Percentiles rank a stretch among this genome's conserved stretches.
Evolutionary conservation across 108 stramenopile genomes (phyloP).

Genomic region (Skeletonema marinoi): DNA sequence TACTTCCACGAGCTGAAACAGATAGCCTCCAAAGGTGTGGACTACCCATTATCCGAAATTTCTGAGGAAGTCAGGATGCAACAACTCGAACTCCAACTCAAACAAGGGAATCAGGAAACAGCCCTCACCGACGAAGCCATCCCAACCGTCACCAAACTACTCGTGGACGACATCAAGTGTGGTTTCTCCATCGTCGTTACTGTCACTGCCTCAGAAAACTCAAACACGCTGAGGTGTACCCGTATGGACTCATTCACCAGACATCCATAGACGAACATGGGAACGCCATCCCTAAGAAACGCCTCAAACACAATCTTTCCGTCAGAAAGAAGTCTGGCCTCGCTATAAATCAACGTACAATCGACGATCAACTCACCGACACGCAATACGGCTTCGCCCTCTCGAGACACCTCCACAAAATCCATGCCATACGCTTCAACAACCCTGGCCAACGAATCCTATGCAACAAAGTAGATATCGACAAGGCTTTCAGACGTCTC

Average conservation of each 20-base stretch:
- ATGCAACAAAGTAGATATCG: constrained; percentile 19
- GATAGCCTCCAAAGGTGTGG: neutral
- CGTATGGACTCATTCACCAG: constrained; percentile 13
- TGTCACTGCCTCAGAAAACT: constrained; percentile 1
- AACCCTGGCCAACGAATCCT: constrained; percentile 12
- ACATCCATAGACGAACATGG: constrained; percentile 10
- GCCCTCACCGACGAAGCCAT: constrained; percentile 11
- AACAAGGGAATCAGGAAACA: constrained; percentile 12
- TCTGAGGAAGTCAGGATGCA: neutral
- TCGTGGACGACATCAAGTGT: neutral
- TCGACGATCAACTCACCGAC: neutral
- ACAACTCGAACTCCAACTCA: neutral
- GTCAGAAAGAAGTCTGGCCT: neutral
- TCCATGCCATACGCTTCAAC: constrained; percentile 12
- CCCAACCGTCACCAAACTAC: neutral
- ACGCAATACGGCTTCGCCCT: constrained; percentile 2
- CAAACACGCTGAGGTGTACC: constrained; percentile 25
- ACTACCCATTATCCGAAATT: neutral
- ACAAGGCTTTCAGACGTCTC: constrained; percentile 13
- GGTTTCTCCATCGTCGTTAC: constrained; percentile 13
- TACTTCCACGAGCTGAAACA: neutral
- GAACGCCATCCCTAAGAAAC: constrained; percentile 20
- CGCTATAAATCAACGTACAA: constrained; percentile 15
- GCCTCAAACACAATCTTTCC: constrained; percentile 18
- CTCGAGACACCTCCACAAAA: constrained; percentile 1